These are phyloP conservation scores for Yamadazyma songkhlaensis DNA, from an alignment of 1,139 yeast species.

Conservation along the genomic window DNA sequence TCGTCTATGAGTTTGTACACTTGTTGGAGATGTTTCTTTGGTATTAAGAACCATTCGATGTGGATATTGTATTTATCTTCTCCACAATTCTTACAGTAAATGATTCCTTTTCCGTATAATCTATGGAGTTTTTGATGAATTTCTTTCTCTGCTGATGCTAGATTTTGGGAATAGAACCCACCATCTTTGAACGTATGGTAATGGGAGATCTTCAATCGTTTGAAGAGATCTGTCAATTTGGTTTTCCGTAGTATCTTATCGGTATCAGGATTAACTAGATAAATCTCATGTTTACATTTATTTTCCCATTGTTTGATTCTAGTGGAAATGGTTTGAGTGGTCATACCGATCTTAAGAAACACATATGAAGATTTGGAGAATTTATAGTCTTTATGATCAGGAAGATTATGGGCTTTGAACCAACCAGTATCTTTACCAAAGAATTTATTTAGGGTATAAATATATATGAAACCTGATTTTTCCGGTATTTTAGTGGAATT, in stretches of 20 bases:
- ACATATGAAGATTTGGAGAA: slow-evolving; percentile 36
- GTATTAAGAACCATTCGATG: slow-evolving; percentile 59
- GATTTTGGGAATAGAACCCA: slow-evolving; percentile 30
- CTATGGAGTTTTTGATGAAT: slow-evolving; percentile 37
- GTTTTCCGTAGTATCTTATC: slow-evolving; percentile 9
- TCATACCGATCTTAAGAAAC: slow-evolving; percentile 55
- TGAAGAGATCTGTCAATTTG: slow-evolving; percentile 10
- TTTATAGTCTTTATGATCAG: slow-evolving; percentile 30
- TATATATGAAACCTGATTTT: slow-evolving; percentile 48
- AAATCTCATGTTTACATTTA: slow-evolving; percentile 47
- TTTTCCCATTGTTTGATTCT: slow-evolving; percentile 55
- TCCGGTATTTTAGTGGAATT: neutral
- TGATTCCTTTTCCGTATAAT: slow-evolving; percentile 43
- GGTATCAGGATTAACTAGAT: slow-evolving; percentile 11
- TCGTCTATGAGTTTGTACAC: slow-evolving; percentile 43
- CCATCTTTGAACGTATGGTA: slow-evolving; percentile 9
- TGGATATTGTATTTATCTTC: slow-evolving; percentile 36
- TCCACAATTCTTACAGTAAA: slow-evolving; percentile 40
- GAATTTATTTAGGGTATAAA: slow-evolving; percentile 48
- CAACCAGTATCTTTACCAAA: slow-evolving; percentile 22
- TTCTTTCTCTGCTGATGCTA: slow-evolving; percentile 35
- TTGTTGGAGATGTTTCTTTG: slow-evolving; percentile 34
- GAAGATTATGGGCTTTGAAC: slow-evolving; percentile 35
- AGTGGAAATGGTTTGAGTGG: slow-evolving; percentile 41
- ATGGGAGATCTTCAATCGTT: slow-evolving; percentile 5